phyloP scores from a whole-genome alignment of 129 eudicot genomes.

The Mikania micrantha region DNA sequence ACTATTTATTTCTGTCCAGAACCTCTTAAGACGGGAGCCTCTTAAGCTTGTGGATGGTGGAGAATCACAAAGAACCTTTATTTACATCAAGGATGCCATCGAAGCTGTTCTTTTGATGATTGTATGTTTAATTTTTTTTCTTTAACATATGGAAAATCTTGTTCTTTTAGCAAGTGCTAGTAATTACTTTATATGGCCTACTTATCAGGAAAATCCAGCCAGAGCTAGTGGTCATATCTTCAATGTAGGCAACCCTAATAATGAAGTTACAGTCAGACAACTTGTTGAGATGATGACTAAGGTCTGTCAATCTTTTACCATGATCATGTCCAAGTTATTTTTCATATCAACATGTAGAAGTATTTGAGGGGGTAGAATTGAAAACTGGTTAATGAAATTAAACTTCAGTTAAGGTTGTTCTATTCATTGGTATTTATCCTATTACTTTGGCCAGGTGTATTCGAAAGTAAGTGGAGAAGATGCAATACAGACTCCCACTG shows the following conservation, averaged over 20 bases:
- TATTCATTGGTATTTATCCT: background rate
- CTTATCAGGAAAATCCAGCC: slow-evolving; percentile 78
- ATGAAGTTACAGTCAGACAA: slow-evolving; percentile 99
- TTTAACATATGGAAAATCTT: background rate
- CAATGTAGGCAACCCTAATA: slow-evolving; percentile 93
- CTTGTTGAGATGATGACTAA: slow-evolving; percentile 99
- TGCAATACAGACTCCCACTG: slow-evolving; percentile 60
- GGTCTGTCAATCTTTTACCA: slow-evolving; percentile 28
- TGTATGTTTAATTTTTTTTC: slow-evolving; percentile 36
- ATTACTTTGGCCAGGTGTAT: slow-evolving; percentile 49
- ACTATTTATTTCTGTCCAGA: slow-evolving; percentile 34
- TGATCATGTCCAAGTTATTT: background rate
- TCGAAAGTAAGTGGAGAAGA: slow-evolving; percentile 87
- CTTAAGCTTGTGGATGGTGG: slow-evolving; percentile 99
- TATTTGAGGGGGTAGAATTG: background rate
- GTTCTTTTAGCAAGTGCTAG: background rate
- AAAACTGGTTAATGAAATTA: background rate
- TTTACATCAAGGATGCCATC: slow-evolving; percentile 93
- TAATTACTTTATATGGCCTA: background rate
- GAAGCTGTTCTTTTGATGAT: slow-evolving; percentile 97
- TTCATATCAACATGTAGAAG: background rate
- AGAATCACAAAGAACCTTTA: slow-evolving; percentile 87
- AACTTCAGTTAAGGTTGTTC: background rate
- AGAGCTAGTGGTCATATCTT: slow-evolving; percentile 94
- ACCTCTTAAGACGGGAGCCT: slow-evolving; percentile 83